These are phyloP conservation scores for Phanerodontia chrysosporium DNA, from an alignment of 768 basidiomycete genomes.

Conservation along the genomic window DNA sequence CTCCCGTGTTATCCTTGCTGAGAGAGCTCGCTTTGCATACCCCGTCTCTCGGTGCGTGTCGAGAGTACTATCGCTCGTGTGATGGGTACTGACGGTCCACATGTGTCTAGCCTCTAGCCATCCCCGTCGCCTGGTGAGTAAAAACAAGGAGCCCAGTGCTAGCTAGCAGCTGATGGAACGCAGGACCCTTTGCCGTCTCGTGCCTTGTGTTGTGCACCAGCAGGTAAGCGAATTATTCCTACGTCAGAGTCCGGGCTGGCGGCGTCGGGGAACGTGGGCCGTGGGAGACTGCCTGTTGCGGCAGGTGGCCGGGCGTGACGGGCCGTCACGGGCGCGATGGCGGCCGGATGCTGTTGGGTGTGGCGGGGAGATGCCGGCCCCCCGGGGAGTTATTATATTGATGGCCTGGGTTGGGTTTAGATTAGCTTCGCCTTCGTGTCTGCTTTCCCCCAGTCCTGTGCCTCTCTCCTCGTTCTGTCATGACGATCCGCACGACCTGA, in stretches of 20 bases:
- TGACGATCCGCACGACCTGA: constrained; percentile 16
- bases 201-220: background rate
- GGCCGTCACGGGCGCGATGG: background rate
- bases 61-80: no score
- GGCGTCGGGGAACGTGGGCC: constrained; percentile 23
- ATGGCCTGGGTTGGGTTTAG: background rate
- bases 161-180: background rate
- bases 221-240: background rate
- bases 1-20: background rate
- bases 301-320: background rate
- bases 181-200: background rate
- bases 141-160: background rate
- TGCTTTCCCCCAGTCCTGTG: constrained; percentile 1
- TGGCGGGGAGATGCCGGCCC: background rate
- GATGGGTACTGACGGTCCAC: background rate
- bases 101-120: background rate
- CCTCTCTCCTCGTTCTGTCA: constrained; percentile 7
- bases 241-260: constrained; percentile 10
- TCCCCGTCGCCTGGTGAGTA: background rate
- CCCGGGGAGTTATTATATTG: background rate
- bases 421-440: background rate
- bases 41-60: no score
- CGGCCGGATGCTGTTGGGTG: background rate
- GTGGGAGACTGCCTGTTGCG: constrained; percentile 15
- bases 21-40: background rate